Conservation (phyloP, 306 rosid genomes). For the Abrus precatorius region DNA sequence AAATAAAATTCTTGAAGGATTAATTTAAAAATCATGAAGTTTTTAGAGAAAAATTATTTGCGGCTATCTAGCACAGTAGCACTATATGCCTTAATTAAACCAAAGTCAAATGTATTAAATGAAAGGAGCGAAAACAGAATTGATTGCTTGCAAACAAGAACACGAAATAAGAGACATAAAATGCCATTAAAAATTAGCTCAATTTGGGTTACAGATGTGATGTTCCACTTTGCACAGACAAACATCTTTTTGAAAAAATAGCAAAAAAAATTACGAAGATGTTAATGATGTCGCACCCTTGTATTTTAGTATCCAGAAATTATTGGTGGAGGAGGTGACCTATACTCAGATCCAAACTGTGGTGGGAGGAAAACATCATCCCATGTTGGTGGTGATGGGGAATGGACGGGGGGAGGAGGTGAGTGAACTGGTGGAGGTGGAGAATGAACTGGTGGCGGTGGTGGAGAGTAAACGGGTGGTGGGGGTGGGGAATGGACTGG, state of each 20-base stretch:
- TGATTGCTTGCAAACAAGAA: too few relatives aligned
- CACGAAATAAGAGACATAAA: too few relatives aligned
- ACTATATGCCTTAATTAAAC: too few relatives aligned
- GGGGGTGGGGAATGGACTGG: conserved; percentile 19
- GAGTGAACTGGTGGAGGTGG: conserved; percentile 20
- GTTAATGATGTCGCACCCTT: conserved; percentile 18
- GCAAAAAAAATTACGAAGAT: conserved; percentile 21
- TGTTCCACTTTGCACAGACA: neutral
- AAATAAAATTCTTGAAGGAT: too few relatives aligned
- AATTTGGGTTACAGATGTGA: neutral
- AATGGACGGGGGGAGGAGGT: conserved; percentile 8
- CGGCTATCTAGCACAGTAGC: too few relatives aligned
- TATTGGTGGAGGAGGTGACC: conserved; percentile 78
- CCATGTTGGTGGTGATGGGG: conserved; percentile 47
- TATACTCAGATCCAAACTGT: conserved; percentile 55
- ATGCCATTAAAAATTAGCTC: neutral
- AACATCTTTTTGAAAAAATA: neutral
- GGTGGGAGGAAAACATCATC: conserved; percentile 59
- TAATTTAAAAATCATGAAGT: too few relatives aligned
- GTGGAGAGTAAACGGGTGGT: conserved; percentile 32
- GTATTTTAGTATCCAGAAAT: conserved; percentile 61
- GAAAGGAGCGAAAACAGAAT: too few relatives aligned
- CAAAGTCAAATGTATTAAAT: too few relatives aligned
- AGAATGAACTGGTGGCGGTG: neutral
- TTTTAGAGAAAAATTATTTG: too few relatives aligned